phyloP scores from a whole-genome alignment of 2,329 filamentous ascomycete species.

The Ceratocystis cacaofunesta region DNA sequence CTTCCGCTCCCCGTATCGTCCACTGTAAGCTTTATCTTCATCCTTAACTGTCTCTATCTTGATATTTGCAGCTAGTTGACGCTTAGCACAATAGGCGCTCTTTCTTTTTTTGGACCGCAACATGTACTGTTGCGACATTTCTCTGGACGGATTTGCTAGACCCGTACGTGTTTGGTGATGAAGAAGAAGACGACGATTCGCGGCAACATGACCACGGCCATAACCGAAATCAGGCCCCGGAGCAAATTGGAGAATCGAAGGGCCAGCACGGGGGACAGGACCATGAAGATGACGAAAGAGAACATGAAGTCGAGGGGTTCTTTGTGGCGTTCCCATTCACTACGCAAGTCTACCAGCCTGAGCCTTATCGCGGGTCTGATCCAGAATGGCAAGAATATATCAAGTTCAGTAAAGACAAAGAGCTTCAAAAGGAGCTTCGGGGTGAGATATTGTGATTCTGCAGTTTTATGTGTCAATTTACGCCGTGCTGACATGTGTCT shows the following conservation, averaged over 20 bases:
- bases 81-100: conserved; percentile 6
- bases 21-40: conserved; percentile 8
- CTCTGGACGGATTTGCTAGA: conserved; percentile 14
- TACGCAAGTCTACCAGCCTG: conserved; percentile 32
- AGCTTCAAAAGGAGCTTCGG: conserved; percentile 33
- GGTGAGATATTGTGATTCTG: conserved; percentile 18
- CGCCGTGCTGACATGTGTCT: neutral
- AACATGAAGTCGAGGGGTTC: conserved; percentile 29
- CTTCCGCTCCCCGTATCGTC: conserved; percentile 12
- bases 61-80: neutral
- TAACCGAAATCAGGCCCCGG: neutral
- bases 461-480: neutral
- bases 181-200: conserved; percentile 7
- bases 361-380: conserved; percentile 40
- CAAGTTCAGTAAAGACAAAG: conserved; percentile 39
- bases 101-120: conserved; percentile 1
- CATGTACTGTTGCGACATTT: conserved; percentile 5
- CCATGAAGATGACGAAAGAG: conserved; percentile 25
- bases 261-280: conserved; percentile 27
- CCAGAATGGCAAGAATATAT: conserved; percentile 50
- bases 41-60: neutral
- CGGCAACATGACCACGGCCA: neutral
- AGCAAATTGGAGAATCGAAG: conserved; percentile 27
- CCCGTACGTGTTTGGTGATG: conserved; percentile 14
- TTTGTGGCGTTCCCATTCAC: conserved; percentile 52